Base-by-base conservation (phyloP, 768 basidiomycete genomes). In the Tulasnella sp. region DNA sequence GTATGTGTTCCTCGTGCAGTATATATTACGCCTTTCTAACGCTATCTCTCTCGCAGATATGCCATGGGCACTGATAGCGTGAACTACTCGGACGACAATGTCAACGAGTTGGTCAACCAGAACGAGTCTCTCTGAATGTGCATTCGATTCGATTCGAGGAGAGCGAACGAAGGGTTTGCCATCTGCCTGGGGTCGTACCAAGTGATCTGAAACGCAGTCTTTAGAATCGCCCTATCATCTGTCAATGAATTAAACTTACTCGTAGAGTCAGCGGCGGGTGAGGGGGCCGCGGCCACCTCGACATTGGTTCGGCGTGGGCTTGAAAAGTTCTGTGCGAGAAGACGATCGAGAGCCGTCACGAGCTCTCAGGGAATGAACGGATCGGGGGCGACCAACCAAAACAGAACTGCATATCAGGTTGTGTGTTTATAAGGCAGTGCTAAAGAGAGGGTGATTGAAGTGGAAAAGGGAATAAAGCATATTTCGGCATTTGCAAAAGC, bases 21-120 rank as follows among this genome's bases (percentile, higher is more conserved):
- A n/a, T n/a, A n/a, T n/a, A n/a, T n/a, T n/a, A n/a, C n/a, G n/a
- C 58, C 22, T 64, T 5, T 64, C 25, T 25, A 34, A 7, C 31
- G 58, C n/a, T n/a, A n/a, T n/a, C n/a, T 17, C 58, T 64, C 31
- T 39, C 36, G 37, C 36, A 71, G 69, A 36, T 71, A 64, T 14
- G 58, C 31, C 19, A 71, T 71, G 37, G 69, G 69, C n/a, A 71
- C n/a, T 25, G 69, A 36, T 31, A 11, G 9, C 8, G 38, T 71
- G 69, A 36, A 71, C 37, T 71, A 71, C 37, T 31, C 69, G 37
- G 19, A 71, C 8, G 17, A 71, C 37, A 71, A 71, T 15, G 42
- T 39, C 36, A 71, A 71, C 69, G 69, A 71, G 42, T 22, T 71
- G 31, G 69, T 71, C 22, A 71, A 71, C 69, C 69, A 31, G 3